phyloP scores from a whole-genome alignment of 2,329 filamentous ascomycete species.

The Fusarium oxysporum region DNA sequence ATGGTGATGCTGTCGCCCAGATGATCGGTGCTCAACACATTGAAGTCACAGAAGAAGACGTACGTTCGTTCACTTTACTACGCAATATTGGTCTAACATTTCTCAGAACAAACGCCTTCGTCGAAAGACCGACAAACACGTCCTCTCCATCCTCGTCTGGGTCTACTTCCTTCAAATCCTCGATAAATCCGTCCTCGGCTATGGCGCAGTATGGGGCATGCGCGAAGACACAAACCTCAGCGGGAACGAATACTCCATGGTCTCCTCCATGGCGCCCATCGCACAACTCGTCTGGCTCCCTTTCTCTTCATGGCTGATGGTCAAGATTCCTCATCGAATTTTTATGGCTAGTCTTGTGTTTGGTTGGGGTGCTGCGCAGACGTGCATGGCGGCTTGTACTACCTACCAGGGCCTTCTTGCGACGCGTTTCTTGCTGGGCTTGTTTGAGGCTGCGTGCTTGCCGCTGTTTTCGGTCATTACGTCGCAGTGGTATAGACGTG shows the following conservation, averaged over 20 bases:
- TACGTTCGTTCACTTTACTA: neutral
- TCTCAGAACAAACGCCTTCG: constrained; percentile 58
- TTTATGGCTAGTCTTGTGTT: constrained; percentile 64
- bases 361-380: constrained; percentile 58
- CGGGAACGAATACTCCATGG: constrained; percentile 66
- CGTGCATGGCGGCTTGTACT: constrained; percentile 59
- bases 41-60: constrained; percentile 35
- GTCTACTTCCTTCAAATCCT: constrained; percentile 70
- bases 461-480: constrained; percentile 61
- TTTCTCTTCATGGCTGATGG: constrained; percentile 69
- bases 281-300: constrained; percentile 72
- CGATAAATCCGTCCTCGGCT: constrained; percentile 69
- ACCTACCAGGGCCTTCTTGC: constrained; percentile 62
- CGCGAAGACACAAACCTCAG: constrained; percentile 61
- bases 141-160: constrained; percentile 67
- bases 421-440: constrained; percentile 60
- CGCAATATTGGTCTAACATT: too few relatives aligned
- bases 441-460: constrained; percentile 65
- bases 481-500: constrained; percentile 59
- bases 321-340: constrained; percentile 69
- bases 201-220: constrained; percentile 67
- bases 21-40: constrained; percentile 32
- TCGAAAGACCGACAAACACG: constrained; percentile 69
- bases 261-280: constrained; percentile 68
- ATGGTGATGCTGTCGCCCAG: constrained; percentile 22